Evolutionary conservation across 2,329 filamentous ascomycete genomes (phyloP), one percentile per base, ranked within the genome.

Genomic region (Aspergillus pseudotamarii): DNA sequence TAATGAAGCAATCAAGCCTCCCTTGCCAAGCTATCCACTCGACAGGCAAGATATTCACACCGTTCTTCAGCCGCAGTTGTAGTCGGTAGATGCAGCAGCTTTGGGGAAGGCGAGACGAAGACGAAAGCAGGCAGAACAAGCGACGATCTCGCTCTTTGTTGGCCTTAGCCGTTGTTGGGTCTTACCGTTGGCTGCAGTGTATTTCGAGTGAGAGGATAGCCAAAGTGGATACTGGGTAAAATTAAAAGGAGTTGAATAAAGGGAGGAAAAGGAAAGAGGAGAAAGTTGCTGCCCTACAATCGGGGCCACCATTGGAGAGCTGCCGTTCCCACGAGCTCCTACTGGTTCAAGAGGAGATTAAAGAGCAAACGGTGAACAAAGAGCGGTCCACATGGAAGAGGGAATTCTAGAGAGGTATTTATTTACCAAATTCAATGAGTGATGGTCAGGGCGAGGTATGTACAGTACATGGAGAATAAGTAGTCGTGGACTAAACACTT

Each of bases 71-170:
- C 51, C 32, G 51, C 51, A 38, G 1, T 36, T 36, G 34, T 28
- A 48, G 21, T 19, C 51, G n/a, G 51, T 21, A 55, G 51, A 38
- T 55, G 34, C 34, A 41, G 51, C 21, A 55, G 21, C 6, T 51
- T 34, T 10, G 48, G 28, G 28, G 21, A 38, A 55, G n/a, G 32
- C 51, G 34, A 53, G 28, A 21, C 21, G 51, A 41, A 19, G 38
- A 41, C 51, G 26, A 38, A 55, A 36, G 51, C 11, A 55, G 51
- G 51, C 51, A 38, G 51, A 41, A 26, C 16, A 55, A 55, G 51
- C 51, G 51, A 55, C 51, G 34, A 38, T 55, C 51, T 55, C n/a
- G 51, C 32, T 55, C 51, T 38, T 55, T 55, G 51, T 55, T 41
- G 51, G 51, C 32, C 51, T 38, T 36, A 55, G 32, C 51, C 34